phyloP scores from a whole-genome alignment of 139 green algal genomes.

The Volvox africanus region DNA sequence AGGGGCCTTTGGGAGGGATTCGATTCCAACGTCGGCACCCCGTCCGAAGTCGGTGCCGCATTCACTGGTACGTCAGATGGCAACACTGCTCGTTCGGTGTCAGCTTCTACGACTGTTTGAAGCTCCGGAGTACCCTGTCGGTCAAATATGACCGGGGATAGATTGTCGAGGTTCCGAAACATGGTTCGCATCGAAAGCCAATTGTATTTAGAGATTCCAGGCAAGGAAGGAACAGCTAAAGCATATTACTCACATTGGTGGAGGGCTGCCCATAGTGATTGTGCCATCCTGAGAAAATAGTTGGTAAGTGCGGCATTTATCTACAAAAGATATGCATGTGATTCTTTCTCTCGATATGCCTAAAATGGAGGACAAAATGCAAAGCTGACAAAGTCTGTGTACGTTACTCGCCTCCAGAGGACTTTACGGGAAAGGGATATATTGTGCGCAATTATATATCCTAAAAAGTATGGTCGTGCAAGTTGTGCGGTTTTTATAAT shows the following conservation, averaged over 20 bases:
- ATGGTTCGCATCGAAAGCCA: no score
- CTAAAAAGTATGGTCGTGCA: no score
- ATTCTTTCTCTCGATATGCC: no score
- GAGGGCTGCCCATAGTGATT: neutral
- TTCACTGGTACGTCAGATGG: neutral
- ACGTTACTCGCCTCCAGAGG: no score
- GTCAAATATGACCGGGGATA: neutral
- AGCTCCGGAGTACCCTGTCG: neutral
- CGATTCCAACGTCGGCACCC: neutral
- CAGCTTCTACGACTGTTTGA: slow-evolving; percentile 11
- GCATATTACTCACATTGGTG: neutral
- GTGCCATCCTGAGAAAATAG: neutral
- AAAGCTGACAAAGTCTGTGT: no score
- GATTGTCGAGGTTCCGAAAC: neutral
- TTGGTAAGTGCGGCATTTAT: neutral
- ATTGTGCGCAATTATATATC: no score
- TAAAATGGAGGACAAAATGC: no score
- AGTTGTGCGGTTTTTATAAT: no score
- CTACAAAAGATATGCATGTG: neutral
- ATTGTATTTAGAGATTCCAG: no score
- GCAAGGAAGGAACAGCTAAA: no score
- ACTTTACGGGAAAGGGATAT: no score
- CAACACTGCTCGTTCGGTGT: neutral
- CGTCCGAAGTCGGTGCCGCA: neutral
- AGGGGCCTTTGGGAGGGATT: neutral